These are phyloP conservation scores for Monilinia fructicola DNA, from an alignment of 2,329 filamentous ascomycete species.

Conservation along the genomic window DNA sequence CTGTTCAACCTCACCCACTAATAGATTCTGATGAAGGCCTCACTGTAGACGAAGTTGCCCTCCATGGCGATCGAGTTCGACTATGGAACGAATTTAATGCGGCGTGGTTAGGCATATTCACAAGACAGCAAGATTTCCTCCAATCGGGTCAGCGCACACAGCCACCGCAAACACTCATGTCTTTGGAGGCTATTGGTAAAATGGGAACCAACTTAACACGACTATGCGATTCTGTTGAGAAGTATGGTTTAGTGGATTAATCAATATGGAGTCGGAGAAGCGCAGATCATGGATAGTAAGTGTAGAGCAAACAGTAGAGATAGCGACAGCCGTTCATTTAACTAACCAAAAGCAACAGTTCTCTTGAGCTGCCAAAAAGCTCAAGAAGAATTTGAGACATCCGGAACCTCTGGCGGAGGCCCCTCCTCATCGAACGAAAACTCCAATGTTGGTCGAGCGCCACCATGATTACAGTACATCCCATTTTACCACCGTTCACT, in stretches of 20 bases:
- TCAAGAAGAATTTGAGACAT: constrained; percentile 45
- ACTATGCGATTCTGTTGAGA: constrained; percentile 83
- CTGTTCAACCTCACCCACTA: constrained; percentile 37
- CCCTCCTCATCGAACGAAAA: constrained; percentile 19
- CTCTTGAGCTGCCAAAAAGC: constrained; percentile 54
- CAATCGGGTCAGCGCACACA: constrained; percentile 41
- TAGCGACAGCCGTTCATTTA: background rate
- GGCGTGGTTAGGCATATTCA: constrained; percentile 81
- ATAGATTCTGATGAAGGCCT: constrained; percentile 62
- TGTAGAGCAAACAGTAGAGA: constrained; percentile 2
- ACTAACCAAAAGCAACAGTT: constrained; percentile 42
- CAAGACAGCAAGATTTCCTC: constrained; percentile 77
- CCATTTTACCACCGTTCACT: constrained; percentile 6
- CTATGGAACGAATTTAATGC: constrained; percentile 95
- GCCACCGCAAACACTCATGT: constrained; percentile 61
- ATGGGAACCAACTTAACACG: constrained; percentile 81
- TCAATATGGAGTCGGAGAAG: constrained; percentile 94
- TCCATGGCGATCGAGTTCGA: constrained; percentile 74
- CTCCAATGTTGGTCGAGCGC: constrained; percentile 32
- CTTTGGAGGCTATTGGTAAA: constrained; percentile 66
- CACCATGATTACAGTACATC: constrained; percentile 30
- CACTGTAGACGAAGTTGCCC: constrained; percentile 74
- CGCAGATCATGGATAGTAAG: constrained; percentile 65
- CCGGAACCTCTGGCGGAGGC: constrained; percentile 20
- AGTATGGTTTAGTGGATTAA: constrained; percentile 97